Evolutionary conservation across 768 basidiomycete genomes (phyloP), one percentile per base, ranked within the genome.

Genomic region (Tricholoma bakamatsutake): DNA sequence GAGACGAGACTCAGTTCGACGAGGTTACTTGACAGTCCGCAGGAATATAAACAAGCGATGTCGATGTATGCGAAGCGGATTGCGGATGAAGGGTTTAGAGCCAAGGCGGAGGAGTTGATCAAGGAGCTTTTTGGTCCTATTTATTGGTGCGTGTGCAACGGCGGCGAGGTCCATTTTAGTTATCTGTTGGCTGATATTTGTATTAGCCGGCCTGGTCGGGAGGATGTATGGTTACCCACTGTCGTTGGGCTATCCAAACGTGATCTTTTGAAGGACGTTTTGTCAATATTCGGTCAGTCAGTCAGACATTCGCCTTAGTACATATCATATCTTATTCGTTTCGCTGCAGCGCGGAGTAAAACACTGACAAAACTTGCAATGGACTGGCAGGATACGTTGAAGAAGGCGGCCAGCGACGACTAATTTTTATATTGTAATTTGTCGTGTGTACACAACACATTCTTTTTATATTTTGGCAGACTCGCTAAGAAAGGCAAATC

Each of bases 51-150:
- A 67, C 80, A 84, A 62, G 83, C 82, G 53, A 66, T 98, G 61
- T 60, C 85, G 53, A 60, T 82, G 60, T 98, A 97, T 67, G 87
- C 92, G 35, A 88, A 82, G 75, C 85, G 83, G 71, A 75, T 98
- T 40, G 92, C 88, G 34, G 91, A 97, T 59, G 93, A 96, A 67
- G 93, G 89, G 0, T 93, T 93, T 67, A 76, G 82, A 58, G 87
- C 76, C 35, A 93, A 95, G 68, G 94, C 85, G 15, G 95, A 97
- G 67, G 96, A 98, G 68, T 69, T 99, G 54, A 81, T 96, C 50
- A 87, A 82, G 69, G 97, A 98, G 59, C 76, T 98, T 52, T 85
- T 89, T 62, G 94, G 95, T 13, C 95, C 94, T 0, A 73, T 94
- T 37, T 96, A 91, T 71, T 88, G 85, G 95, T 95, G 65, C 56